Evolutionary conservation across 2,329 filamentous ascomycete species (phyloP), one percentile per base, ranked within the genome.

Genomic region (Phoma sp.): DNA sequence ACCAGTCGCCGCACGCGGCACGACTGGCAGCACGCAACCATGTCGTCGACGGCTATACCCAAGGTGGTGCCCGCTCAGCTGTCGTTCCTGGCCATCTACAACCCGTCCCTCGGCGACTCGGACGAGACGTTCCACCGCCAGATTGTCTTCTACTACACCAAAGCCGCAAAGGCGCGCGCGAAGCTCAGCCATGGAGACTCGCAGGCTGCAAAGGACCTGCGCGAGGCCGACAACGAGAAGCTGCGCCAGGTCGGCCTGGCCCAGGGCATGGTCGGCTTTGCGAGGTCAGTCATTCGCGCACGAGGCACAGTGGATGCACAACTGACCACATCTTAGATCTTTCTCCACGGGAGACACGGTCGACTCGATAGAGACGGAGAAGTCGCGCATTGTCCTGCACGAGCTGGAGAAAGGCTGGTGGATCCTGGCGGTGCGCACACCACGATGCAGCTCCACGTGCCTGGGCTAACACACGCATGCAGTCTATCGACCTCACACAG

Each of bases 251-350:
- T 99, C 72, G 95, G 95, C 33, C 85, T 99, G 60, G 95, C 95
- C 36, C 95, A 99, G 79, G 95, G 93, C 72, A 96, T 98, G 89
- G 89, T 96, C 55, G 90, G 88, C 73, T 99, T 99, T 78, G 90
- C 91, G 63, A 85, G 82, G 32, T 29, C n/a, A 19, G 3, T 15
- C n/a, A 38, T 6, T n/a, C 10, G 4, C 22, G 62, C 58, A 85
- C 88, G 77, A 32, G 52, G 46, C 51, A 35, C 44, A 51, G 33
- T 53, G 55, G 37, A 47, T 41, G 19, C 38, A 36, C 49, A 41
- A n/a, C 64, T 66, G 38, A 66, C 44, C 12, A 10, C 24, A 7
- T 13, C 13, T 6, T 9, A 35, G 29, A 1, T 29, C 37, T 67
- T 99, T 99, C 76, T 90, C 93, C 2, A 84, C 86, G 58, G 91